Conservation (phyloP, 257 asterid genomes). For the Verbascum thapsus region DNA sequence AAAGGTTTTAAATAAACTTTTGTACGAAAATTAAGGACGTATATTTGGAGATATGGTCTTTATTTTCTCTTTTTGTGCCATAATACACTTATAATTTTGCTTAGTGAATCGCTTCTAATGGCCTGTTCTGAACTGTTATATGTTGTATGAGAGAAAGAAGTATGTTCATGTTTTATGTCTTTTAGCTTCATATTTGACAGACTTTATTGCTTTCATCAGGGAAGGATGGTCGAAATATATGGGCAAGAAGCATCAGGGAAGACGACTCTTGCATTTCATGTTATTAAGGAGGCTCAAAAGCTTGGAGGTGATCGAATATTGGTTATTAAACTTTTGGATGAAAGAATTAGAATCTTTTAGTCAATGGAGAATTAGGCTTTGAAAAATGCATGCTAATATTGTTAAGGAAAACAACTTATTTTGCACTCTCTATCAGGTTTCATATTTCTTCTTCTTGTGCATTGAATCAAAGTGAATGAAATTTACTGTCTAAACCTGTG, state of each 20-base stretch:
- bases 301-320: too few species aligned
- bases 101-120: neutral
- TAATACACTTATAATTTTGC: neutral
- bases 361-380: too few species aligned
- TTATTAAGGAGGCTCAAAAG: conserved; percentile 91
- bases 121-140: conserved; percentile 6
- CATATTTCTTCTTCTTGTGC: too few species aligned
- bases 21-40: too few species aligned
- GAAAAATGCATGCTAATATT: too few species aligned
- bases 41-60: conserved; percentile 1
- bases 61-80: conserved; percentile 5
- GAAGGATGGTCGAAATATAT: conserved; percentile 88
- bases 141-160: neutral
- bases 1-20: conserved; percentile 74
- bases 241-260: conserved; percentile 99
- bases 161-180: neutral
- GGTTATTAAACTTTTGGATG: too few species aligned
- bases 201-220: conserved; percentile 49
- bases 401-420: too few species aligned
- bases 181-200: conserved; percentile 19
- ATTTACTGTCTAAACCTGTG: too few species aligned
- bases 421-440: too few species aligned
- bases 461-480: too few species aligned
- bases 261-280: conserved; percentile 94
- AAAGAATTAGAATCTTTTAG: too few species aligned